A percentile compares a stretch with the other conserved stretches of the same genome.
Conservation (phyloP, 2,329 filamentous ascomycete genomes). For the Ceratocystis colombiana region DNA sequence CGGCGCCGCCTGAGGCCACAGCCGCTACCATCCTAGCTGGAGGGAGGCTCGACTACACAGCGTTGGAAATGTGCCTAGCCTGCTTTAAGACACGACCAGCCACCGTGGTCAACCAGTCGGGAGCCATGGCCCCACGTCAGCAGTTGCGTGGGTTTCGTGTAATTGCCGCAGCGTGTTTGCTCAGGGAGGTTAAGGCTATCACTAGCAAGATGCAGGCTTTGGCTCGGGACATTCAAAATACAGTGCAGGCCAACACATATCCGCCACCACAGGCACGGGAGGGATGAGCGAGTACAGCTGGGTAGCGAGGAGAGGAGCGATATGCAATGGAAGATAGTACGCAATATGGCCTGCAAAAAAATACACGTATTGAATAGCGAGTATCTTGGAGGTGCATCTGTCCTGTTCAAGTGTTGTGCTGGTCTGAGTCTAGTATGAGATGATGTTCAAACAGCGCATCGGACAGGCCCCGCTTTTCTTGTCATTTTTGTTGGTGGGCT, state of each 20-base stretch:
- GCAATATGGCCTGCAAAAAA: background rate
- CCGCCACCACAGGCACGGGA: background rate
- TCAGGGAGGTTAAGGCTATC: slow-evolving; percentile 30
- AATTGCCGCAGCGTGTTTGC: slow-evolving; percentile 34
- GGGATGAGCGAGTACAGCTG: no score
- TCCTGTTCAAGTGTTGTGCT: background rate
- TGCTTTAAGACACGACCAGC: slow-evolving; percentile 29
- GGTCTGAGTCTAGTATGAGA: background rate
- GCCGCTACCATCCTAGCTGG: background rate
- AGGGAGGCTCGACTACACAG: background rate
- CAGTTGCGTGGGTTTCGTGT: slow-evolving; percentile 34
- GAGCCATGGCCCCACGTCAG: slow-evolving; percentile 19
- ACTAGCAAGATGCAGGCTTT: slow-evolving; percentile 14
- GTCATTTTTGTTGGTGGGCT: slow-evolving; percentile 2
- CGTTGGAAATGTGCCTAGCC: slow-evolving; percentile 26
- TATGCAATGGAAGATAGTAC: background rate
- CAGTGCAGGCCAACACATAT: background rate
- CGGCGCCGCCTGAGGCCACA: slow-evolving; percentile 5
- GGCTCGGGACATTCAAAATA: background rate
- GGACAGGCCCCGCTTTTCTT: background rate
- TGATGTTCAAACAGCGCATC: slow-evolving; percentile 6
- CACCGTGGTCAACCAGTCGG: slow-evolving; percentile 28
- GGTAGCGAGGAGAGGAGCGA: background rate
- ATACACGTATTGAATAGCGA: background rate
- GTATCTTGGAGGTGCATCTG: no score